phyloP scores from a whole-genome alignment of 163 green algal genomes.

The Scenedesmus sp. region DNA sequence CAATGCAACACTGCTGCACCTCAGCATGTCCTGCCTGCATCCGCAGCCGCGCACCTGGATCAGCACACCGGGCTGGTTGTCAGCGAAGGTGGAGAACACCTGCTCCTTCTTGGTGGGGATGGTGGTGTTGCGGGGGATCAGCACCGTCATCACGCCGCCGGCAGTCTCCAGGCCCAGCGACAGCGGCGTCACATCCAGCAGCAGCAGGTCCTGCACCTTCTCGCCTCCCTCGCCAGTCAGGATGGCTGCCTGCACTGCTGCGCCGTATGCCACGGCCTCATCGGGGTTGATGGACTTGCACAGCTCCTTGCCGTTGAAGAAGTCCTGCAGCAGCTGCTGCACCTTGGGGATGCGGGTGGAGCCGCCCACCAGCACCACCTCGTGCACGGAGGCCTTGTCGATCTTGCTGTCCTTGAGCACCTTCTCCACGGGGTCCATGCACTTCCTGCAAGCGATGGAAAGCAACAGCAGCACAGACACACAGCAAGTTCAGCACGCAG shows the following conservation, averaged over 20 bases:
- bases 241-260: slow-evolving; percentile 93
- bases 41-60: slow-evolving; percentile 91
- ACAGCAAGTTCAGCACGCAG: neutral
- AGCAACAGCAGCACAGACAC: neutral
- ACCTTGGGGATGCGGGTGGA: slow-evolving; percentile 95
- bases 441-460: slow-evolving; percentile 79
- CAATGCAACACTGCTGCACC: neutral
- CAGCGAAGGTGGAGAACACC: slow-evolving; percentile 97
- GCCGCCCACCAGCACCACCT: slow-evolving; percentile 95
- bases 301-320: slow-evolving; percentile 99
- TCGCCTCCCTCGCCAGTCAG: slow-evolving; percentile 82
- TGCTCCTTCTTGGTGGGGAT: slow-evolving; percentile 99
- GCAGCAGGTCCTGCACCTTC: slow-evolving; percentile 91
- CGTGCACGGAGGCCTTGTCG: slow-evolving; percentile 86
- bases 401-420: slow-evolving; percentile 94
- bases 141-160: slow-evolving; percentile 94
- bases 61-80: slow-evolving; percentile 96
- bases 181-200: slow-evolving; percentile 97
- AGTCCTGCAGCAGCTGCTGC: slow-evolving; percentile 94
- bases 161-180: slow-evolving; percentile 96
- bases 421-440: slow-evolving; percentile 98
- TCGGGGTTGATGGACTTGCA: slow-evolving; percentile 99
- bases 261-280: slow-evolving; percentile 98
- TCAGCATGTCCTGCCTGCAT: slow-evolving; percentile 76
- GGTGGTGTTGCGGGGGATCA: slow-evolving; percentile 98